phyloP scores from a whole-genome alignment of 78 protist genomes.

The Dictyostelium purpureum region DNA sequence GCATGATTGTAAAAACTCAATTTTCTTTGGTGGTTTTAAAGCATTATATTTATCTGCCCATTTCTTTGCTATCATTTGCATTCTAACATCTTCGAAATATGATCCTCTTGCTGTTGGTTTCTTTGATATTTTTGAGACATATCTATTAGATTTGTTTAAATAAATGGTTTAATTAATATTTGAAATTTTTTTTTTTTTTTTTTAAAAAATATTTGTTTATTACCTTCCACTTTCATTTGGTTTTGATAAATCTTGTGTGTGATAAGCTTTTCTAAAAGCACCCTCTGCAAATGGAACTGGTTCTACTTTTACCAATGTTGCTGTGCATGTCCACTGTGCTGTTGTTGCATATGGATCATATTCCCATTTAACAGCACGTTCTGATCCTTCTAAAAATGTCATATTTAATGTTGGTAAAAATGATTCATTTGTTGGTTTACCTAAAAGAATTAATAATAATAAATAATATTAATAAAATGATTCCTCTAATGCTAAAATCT shows the following conservation, averaged over 20 bases:
- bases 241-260: slow-evolving; percentile 39
- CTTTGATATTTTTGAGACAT: slow-evolving; percentile 63
- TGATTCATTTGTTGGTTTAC: slow-evolving; percentile 51
- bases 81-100: slow-evolving; percentile 79
- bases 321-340: slow-evolving; percentile 76
- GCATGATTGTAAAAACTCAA: slow-evolving; percentile 77
- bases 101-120: slow-evolving; percentile 44
- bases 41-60: slow-evolving; percentile 82
- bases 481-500: not conserved
- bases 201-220: not conserved
- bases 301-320: slow-evolving; percentile 39
- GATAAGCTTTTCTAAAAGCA: slow-evolving; percentile 70
- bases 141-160: not conserved
- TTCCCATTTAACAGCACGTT: slow-evolving; percentile 74
- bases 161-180: not conserved
- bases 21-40: slow-evolving; percentile 81
- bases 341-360: slow-evolving; percentile 71
- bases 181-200: not conserved
- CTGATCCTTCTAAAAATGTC: slow-evolving; percentile 49
- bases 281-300: slow-evolving; percentile 77
- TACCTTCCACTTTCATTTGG: slow-evolving; percentile 27
- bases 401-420: slow-evolving; percentile 67
- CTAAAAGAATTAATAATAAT: not conserved
- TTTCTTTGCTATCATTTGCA: slow-evolving; percentile 79
- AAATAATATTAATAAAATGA: not conserved